Evolutionary conservation across 768 basidiomycete species (phyloP).

Genomic region (Lentinula edodes): DNA sequence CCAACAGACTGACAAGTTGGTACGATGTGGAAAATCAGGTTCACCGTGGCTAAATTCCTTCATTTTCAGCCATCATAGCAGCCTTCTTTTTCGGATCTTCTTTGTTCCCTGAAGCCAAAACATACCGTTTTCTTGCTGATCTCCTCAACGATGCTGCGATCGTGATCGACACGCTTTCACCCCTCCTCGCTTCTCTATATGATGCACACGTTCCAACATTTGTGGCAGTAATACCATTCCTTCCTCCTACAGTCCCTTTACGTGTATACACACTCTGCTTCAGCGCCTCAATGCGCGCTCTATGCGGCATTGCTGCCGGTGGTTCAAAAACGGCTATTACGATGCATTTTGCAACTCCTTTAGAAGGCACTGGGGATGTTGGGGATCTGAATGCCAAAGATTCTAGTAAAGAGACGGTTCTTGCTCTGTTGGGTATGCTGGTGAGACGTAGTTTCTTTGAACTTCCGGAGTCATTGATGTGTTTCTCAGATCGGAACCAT

Average conservation of each 20-base stretch:
- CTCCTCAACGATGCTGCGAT: constrained; percentile 58
- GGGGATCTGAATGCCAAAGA: constrained; percentile 73
- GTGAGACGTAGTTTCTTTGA: constrained; percentile 28
- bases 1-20: constrained; percentile 59
- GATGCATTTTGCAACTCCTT: constrained; percentile 56
- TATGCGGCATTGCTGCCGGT: constrained; percentile 60
- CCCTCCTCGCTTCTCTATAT: constrained; percentile 20
- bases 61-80: constrained; percentile 49
- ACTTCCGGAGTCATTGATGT: not conserved
- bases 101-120: constrained; percentile 66
- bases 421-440: constrained; percentile 63
- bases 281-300: constrained; percentile 51
- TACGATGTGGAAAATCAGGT: not conserved
- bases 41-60: not conserved
- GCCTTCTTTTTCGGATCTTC: constrained; percentile 61
- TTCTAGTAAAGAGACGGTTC: constrained; percentile 64
- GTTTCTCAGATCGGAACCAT: constrained; percentile 46
- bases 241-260: constrained; percentile 26
- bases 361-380: constrained; percentile 49
- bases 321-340: constrained; percentile 69
- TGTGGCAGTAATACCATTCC: constrained; percentile 20
- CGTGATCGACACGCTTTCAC: constrained; percentile 56
- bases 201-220: not conserved
- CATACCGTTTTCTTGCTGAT: constrained; percentile 62
- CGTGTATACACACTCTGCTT: constrained; percentile 49